Evolutionary conservation across 1,284 basidiomycete species (phyloP), one percentile per base, ranked within the genome.

Genomic region (Peniophora sp.): DNA sequence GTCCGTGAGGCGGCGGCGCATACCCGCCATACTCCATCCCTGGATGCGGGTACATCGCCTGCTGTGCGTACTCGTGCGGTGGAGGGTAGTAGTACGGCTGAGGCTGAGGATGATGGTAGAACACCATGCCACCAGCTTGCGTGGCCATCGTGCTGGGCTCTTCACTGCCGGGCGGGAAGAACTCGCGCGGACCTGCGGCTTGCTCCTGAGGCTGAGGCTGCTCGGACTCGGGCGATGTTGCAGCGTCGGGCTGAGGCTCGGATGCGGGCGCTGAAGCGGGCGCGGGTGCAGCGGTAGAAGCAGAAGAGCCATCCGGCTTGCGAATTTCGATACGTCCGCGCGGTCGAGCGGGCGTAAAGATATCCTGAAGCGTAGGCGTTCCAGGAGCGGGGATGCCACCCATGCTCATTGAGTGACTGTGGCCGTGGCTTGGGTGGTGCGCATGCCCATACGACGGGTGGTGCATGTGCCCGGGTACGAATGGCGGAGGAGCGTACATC

Each of bases 321-420:
- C 87, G 81, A 48, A 90, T 90, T 66, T 88, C 81, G 53, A 90
- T 68, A 42, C 85, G 78, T 22, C 79, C 77, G 52, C 74, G 79
- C 60, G 85, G 79, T n/a, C 84, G 76, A 41, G 87, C 82, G 57
- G 85, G 79, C 11, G 82, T 71, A 62, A 89, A 89, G 46, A 89
- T 74, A 12, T 32, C 27, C 27, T 32, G 83, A 75, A 20, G 82
- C 78, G 62, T 86, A 82, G 44, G 83, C 67, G 60, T 81, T 82
- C 34, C 76, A 76, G 55, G 75, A 76, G 56, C 79, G 58, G 8
- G 82, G 76, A 32, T 32, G 12, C 27, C 27, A 32, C 27, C 27
- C 12, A 32, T 32, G 12, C 27, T 32, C 27, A 32, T 32, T 12
- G 27, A 32, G 12, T 32, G 27, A 32, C 27, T 32, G 27, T 32